Evolutionary conservation across 148 eudicot genomes (phyloP), one percentile per base, ranked within the genome.

Genomic region (Rhododendron mucronatum): DNA sequence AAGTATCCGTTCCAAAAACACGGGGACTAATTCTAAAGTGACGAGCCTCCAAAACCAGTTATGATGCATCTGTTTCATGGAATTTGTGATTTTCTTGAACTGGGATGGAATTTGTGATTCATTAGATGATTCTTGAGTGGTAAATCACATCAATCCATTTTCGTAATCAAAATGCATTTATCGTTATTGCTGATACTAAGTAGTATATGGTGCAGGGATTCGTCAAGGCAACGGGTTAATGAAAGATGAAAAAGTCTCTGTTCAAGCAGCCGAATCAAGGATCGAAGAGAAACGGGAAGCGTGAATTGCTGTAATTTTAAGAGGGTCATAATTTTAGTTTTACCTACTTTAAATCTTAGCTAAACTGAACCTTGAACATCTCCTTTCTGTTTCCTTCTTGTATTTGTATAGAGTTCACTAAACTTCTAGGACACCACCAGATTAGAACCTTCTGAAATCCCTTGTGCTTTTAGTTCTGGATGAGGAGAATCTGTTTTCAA

Each of bases 211-310:
- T 59, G 47, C 75, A 83, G 86, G 86, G 37, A 33, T 37, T 30
- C 65, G 45, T 45, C 87, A 82, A 39, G 87, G 89, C 33, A 75
- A 63, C 76, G 16, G 71, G 67, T 16, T 16, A 61, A 50, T 30
- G 76, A 88, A 81, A 81, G 87, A 88, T 7, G 80, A 76, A 53
- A 82, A 80, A 51, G 41, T 9, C 15, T 39, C 75, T 48, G 47
- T 59, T 16, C 78, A 61, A 33, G 83, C 51, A 4, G 61, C 84
- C 21, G 86, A 83, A 78, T 73, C 69, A 14, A 65, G 74, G 79
- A 67, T 41, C 1, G 89, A 85, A 88, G 75, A 80, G 78, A 85
- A 84, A 81, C 37, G 15, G 14, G 86, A 87, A 55, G 84, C 16
- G 20, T 71, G 57, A 71, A 71, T 30, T 2, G 1, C 7, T 0